Percentiles rank a stretch among this genome's conserved stretches.
Conservation (phyloP, 805 yeast genomes). For the Zygosaccharomyces pseudorouxii region DNA sequence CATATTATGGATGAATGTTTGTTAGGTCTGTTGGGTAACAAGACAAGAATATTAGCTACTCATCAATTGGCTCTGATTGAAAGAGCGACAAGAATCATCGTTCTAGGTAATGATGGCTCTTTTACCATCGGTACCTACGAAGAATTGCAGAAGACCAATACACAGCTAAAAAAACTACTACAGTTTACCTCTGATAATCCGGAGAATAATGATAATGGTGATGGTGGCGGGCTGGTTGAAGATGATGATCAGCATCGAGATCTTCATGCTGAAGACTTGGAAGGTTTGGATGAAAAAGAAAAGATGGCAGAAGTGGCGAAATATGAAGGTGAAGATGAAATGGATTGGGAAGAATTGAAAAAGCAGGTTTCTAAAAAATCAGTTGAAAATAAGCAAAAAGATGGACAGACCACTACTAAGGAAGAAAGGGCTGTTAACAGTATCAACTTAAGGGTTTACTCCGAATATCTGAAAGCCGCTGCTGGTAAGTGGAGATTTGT, state of each 20-base stretch:
- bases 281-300: constrained; percentile 8
- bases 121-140: constrained; percentile 57
- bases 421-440: constrained; percentile 60
- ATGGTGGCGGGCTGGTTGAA: no score
- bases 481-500: constrained; percentile 41
- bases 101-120: constrained; percentile 59
- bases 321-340: constrained; percentile 6
- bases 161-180: constrained; percentile 48
- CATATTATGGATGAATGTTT: constrained; percentile 70
- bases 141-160: constrained; percentile 45
- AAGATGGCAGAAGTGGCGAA: constrained; percentile 2
- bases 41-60: constrained; percentile 75
- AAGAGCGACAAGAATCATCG: constrained; percentile 64
- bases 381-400: constrained; percentile 10
- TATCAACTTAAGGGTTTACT: constrained; percentile 46
- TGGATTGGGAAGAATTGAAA: constrained; percentile 17
- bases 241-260: no score
- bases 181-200: constrained; percentile 40
- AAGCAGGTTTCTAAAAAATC: constrained; percentile 21
- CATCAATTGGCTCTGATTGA: constrained; percentile 73
- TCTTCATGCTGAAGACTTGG: constrained; percentile 6
- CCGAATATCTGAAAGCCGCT: constrained; percentile 49
- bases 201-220: constrained; percentile 29
- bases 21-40: constrained; percentile 48
- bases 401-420: constrained; percentile 41